phyloP scores from a whole-genome alignment of 805 yeast genomes.

The Saccharomycopsis synnaedendra region DNA sequence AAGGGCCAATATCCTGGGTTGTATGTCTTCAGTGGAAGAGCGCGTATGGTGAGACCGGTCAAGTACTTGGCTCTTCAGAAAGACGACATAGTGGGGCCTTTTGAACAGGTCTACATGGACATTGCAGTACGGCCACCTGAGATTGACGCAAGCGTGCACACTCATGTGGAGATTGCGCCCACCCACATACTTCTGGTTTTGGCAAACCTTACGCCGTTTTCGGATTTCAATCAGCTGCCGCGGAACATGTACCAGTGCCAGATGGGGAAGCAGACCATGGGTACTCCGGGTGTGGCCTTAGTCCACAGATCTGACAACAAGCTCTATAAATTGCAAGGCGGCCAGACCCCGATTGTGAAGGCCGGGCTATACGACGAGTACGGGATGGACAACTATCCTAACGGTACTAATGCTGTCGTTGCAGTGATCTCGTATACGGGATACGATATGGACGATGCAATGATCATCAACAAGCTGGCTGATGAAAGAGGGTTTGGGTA shows the following conservation, averaged over 20 bases:
- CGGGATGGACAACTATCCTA: constrained; percentile 97
- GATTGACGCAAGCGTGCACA: constrained; percentile 67
- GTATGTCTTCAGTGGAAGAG: constrained; percentile 79
- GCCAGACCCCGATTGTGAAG: constrained; percentile 95
- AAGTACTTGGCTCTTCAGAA: constrained; percentile 78
- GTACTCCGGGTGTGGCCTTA: constrained; percentile 96
- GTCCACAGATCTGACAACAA: constrained; percentile 91
- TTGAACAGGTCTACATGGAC: constrained; percentile 95
- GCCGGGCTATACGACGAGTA: constrained; percentile 90
- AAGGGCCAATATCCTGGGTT: constrained; percentile 98
- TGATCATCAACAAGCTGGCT: constrained; percentile 95
- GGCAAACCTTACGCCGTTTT: constrained; percentile 95
- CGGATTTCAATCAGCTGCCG: constrained; percentile 98
- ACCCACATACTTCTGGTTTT: constrained; percentile 88
- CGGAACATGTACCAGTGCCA: constrained; percentile 99
- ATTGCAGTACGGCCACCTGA: constrained; percentile 92
- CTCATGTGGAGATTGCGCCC: constrained; percentile 92
- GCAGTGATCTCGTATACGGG: constrained; percentile 99
- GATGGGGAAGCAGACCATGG: constrained; percentile 99
- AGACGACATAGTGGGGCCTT: constrained; percentile 88
- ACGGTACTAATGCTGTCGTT: constrained; percentile 96
- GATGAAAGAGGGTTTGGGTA: constrained; percentile 97
- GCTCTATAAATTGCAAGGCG: constrained; percentile 82
- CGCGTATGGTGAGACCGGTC: constrained; percentile 95
- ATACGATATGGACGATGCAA: constrained; percentile 99